These are phyloP conservation scores for Pseudoturritis turrita DNA, from an alignment of 345 rosid species.

Conservation along the genomic window DNA sequence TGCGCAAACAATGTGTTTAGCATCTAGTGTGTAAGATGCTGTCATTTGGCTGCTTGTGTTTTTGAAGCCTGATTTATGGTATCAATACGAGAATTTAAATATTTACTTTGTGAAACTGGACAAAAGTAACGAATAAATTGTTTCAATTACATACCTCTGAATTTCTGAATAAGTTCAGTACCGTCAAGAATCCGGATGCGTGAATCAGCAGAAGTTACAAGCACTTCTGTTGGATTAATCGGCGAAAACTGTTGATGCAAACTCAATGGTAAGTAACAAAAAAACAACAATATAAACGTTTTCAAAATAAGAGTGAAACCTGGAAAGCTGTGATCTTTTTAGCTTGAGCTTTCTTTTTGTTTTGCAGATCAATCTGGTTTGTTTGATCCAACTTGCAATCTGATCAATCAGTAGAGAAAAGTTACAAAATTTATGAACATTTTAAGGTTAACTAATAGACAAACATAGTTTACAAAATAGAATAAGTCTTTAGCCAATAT, in stretches of 20 bases:
- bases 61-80: conserved; percentile 50
- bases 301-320: conserved; percentile 33
- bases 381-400: conserved; percentile 59
- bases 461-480: not conserved
- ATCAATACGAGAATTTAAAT: not conserved
- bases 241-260: conserved; percentile 59
- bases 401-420: conserved; percentile 28
- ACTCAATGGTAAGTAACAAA: not conserved
- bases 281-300: not conserved
- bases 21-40: conserved; percentile 73
- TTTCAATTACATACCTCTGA: conserved; percentile 45
- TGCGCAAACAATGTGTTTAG: conserved; percentile 62
- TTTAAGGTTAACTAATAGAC: not conserved
- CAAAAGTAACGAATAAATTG: not conserved
- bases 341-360: conserved; percentile 55
- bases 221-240: conserved; percentile 67
- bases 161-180: conserved; percentile 56
- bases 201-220: conserved; percentile 89
- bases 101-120: not conserved
- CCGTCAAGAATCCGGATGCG: conserved; percentile 72
- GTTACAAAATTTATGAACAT: not conserved
- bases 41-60: conserved; percentile 83
- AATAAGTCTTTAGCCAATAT: conserved; percentile 16
- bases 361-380: conserved; percentile 46
- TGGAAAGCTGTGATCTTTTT: conserved; percentile 92